These are phyloP conservation scores for Penicillium waksmanii DNA, from an alignment of 495 filamentous ascomycete genomes.

Conservation along the genomic window DNA sequence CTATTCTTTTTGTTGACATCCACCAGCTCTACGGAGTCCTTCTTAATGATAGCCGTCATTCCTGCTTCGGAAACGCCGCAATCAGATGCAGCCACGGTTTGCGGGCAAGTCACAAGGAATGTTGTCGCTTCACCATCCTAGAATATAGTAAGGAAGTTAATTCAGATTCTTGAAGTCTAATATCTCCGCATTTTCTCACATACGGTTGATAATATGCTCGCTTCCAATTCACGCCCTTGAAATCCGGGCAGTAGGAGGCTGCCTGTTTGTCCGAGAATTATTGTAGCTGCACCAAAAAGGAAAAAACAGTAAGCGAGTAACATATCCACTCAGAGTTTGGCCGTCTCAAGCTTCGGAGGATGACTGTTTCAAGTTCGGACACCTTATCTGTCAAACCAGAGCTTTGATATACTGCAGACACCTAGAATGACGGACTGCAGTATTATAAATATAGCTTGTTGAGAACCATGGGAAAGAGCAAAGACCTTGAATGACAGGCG, in stretches of 20 bases:
- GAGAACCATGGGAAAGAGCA: no score
- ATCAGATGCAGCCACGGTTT: no score
- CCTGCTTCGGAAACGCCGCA: no score
- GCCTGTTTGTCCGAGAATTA: background rate
- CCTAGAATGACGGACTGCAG: no score
- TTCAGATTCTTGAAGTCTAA: background rate
- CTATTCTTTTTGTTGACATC: no score
- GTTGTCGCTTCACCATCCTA: background rate
- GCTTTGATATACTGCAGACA: background rate
- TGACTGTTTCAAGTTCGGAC: background rate
- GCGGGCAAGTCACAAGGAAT: slow-evolving; percentile 1
- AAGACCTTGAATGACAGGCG: no score
- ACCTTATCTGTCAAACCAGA: background rate
- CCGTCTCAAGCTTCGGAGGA: background rate
- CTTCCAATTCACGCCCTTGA: background rate
- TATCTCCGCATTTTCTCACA: no score
- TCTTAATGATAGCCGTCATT: no score
- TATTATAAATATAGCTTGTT: no score
- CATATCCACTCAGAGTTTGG: background rate
- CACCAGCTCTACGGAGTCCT: no score
- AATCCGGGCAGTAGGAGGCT: background rate
- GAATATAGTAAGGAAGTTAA: background rate
- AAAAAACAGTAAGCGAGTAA: background rate
- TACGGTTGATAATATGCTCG: background rate
- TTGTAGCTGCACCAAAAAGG: background rate